Conservation (phyloP, 768 basidiomycete species). For the Lactarius deliciosus region DNA sequence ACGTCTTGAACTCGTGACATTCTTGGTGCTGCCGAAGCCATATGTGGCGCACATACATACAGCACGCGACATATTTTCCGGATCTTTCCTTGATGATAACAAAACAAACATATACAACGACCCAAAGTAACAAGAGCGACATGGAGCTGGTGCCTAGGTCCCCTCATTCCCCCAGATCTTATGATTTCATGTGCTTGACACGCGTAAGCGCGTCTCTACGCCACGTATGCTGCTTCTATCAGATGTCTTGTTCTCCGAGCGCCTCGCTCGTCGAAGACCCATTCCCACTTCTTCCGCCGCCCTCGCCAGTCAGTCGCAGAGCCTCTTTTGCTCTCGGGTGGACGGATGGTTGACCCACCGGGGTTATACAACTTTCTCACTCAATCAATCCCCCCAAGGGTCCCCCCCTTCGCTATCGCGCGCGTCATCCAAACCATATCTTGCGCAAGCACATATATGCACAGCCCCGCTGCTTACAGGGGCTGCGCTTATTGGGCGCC, state of each 20-base stretch:
- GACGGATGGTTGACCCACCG: not conserved
- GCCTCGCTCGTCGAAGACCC: slow-evolving; percentile 23
- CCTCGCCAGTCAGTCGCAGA: slow-evolving; percentile 4
- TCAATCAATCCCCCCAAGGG: not conserved
- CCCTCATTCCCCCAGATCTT: slow-evolving; percentile 16
- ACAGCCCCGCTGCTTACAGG: slow-evolving; percentile 18
- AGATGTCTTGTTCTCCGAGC: slow-evolving; percentile 24
- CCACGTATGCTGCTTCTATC: slow-evolving; percentile 28
- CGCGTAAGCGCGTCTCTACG: slow-evolving; percentile 22
- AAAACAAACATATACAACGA: slow-evolving; percentile 16
- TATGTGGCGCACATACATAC: slow-evolving; percentile 13
- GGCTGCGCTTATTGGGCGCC: slow-evolving; percentile 26
- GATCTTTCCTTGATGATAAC: slow-evolving; percentile 26
- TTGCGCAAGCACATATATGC: slow-evolving; percentile 1
- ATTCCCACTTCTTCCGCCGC: not conserved
- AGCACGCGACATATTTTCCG: slow-evolving; percentile 15
- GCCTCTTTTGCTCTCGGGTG: not conserved
- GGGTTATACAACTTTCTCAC: not conserved
- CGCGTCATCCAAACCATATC: too few species aligned
- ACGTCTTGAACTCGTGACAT: slow-evolving; percentile 2
- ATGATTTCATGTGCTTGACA: slow-evolving; percentile 25
- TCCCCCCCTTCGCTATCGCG: not conserved
- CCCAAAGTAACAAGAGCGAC: slow-evolving; percentile 1
- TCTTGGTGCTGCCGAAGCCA: slow-evolving; percentile 13
- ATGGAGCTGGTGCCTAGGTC: slow-evolving; percentile 1